Conservation (phyloP, 805 yeast genomes). For the Candida sphagnicola region DNA sequence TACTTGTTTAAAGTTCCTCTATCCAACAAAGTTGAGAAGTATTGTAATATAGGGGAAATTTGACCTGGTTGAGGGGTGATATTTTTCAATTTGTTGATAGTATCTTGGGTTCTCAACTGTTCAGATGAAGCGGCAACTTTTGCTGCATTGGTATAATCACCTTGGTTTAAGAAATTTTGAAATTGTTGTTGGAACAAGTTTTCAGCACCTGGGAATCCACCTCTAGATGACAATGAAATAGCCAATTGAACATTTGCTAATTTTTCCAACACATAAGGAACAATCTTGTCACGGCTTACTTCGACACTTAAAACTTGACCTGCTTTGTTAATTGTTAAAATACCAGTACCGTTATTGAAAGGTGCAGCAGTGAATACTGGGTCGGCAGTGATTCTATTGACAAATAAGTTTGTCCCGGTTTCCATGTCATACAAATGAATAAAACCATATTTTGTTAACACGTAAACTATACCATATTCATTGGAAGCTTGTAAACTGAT, state of each 20-base stretch:
- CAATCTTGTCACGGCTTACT: slow-evolving; percentile 74
- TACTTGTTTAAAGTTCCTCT: slow-evolving; percentile 88
- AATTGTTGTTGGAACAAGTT: slow-evolving; percentile 87
- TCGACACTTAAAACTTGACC: slow-evolving; percentile 96
- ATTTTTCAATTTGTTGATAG: slow-evolving; percentile 87
- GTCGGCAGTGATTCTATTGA: slow-evolving; percentile 93
- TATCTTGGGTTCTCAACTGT: slow-evolving; percentile 88
- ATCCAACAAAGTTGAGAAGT: slow-evolving; percentile 86
- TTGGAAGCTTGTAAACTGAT: slow-evolving; percentile 83
- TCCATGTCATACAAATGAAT: slow-evolving; percentile 94
- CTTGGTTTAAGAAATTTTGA: slow-evolving; percentile 74
- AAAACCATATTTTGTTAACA: slow-evolving; percentile 93
- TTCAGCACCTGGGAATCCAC: slow-evolving; percentile 97
- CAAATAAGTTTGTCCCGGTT: slow-evolving; percentile 86
- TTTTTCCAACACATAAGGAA: slow-evolving; percentile 85
- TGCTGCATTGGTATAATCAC: slow-evolving; percentile 90
- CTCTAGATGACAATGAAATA: slow-evolving; percentile 84
- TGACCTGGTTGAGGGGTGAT: slow-evolving; percentile 92
- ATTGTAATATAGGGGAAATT: slow-evolving; percentile 89
- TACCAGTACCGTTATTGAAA: slow-evolving; percentile 72
- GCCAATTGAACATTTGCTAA: slow-evolving; percentile 86
- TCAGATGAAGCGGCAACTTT: slow-evolving; percentile 95
- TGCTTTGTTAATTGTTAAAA: slow-evolving; percentile 86
- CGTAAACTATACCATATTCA: slow-evolving; percentile 80
- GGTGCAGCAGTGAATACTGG: slow-evolving; percentile 87